Base-by-base conservation (phyloP, 176 grass and related monocot genomes). In the Calamus simplicifolius region DNA sequence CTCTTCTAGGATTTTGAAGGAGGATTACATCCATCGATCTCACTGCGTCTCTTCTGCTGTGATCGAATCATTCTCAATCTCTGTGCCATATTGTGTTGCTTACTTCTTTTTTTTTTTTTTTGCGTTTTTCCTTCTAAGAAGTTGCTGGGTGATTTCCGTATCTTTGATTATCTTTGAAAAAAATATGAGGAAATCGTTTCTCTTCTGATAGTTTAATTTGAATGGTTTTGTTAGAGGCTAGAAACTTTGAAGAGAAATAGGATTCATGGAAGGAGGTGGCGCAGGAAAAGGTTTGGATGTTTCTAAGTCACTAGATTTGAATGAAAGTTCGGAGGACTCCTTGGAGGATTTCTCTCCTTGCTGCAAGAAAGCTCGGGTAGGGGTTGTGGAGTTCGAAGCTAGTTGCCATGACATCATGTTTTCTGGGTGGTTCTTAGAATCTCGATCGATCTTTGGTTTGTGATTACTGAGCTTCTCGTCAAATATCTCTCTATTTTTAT, bases 331-430 rank as follows among this genome's bases (percentile, higher is more conserved):
- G 89, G 78, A 48, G 84, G 71, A 30, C 29, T 27, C 57, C 3
- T 6, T 48, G 2, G 70, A 76, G 79, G 66, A 51, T 1, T 72
- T 91, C 29, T 84, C 93, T 54, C 93, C 88, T 71, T 98, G 93
- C 73, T 98, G 93, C 38, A 53, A 88, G 58, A 98, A 98, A 76
- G 93, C 88, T 1, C 81, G 73, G 60, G 81, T 87, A 0, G 72
- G 79, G 0, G 70, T 67, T 19, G 72, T 84, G 4, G 93, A 89
- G 61, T 83, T 70, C 51, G 93, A 89, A 54, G 93, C 76, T 48
- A 92, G 65, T 70, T 98, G 93, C 70, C 88, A 98, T 70, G 84
- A 81, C 27, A 98, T 81, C 0, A 84, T 98, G 6, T 87, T 98
- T 52, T 82, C 88, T 0, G 93, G 93, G 5, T 98, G 93, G 93